Base-by-base conservation (phyloP, 306 rosid species). In the Vigna mungo region DNA sequence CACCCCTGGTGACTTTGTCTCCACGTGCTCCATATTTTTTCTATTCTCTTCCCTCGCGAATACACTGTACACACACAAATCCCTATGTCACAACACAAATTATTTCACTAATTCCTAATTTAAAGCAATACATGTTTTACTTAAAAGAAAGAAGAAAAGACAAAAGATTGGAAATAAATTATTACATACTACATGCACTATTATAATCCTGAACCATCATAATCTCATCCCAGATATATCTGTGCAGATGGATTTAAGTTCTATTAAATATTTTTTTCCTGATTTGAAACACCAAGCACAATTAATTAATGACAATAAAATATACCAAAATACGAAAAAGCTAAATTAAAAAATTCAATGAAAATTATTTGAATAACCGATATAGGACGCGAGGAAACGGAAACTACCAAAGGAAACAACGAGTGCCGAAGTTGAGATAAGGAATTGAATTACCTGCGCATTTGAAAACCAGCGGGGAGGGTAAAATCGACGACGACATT, bases 401-500 rank as follows among this genome's bases (percentile, higher is more conserved):
- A 54, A 20, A 7, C 13, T 5, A 54, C 6, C 16, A 23, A 23
- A 21, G 16, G 32, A 20, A 55, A 54, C 0, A 4, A 7, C 20
- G 27, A 53, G 25, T 2, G 6, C 12, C 3, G 49, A 44, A 12
- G 1, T 44, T 12, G 49, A 16, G 1, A 4, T 8, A 51, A 51
- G 9, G 58, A 44, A 3, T 44, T 15, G 14, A 20, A 17, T 36
- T 63, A 92, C 98, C 96, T 89, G 20, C 78, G 85, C 79, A 86
- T 84, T 4, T 79, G 76, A 69, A 79, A 23, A 47, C 44, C 80
- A 4, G 84, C 11, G 18, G 82, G n/a, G 23, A 20, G 70, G 23
- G 68, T 41, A 16, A 53, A 74, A 1, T 61, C 88, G 13, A 39
- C 3, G 76, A n/a, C 2, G 71, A 47, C 20, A 6, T 10, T 43